These are phyloP conservation scores for Pichia kluyveri DNA, from an alignment of 805 yeast genomes.

Conservation along the genomic window DNA sequence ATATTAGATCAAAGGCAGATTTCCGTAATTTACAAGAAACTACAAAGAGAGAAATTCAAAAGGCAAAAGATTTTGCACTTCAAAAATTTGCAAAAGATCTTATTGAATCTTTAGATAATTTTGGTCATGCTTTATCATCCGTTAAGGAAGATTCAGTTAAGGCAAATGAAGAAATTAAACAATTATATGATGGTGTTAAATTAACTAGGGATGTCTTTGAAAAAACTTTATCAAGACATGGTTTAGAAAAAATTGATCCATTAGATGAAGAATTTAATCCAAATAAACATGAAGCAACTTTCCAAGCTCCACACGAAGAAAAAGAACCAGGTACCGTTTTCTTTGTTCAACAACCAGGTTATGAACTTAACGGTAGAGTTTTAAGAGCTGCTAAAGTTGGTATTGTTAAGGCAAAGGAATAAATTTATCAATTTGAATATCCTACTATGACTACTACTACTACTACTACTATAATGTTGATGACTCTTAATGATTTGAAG, in stretches of 20 bases:
- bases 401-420: conserved; percentile 56
- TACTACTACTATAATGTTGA: background rate
- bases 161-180: conserved; percentile 55
- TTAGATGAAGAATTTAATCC: conserved; percentile 83
- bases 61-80: conserved; percentile 82
- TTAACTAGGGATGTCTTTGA: conserved; percentile 85
- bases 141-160: conserved; percentile 56
- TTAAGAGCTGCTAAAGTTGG: conserved; percentile 96
- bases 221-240: conserved; percentile 74
- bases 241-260: conserved; percentile 74
- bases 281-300: conserved; percentile 86
- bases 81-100: conserved; percentile 88
- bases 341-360: conserved; percentile 88
- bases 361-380: conserved; percentile 76
- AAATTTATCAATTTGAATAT: conserved; percentile 7
- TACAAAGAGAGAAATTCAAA: conserved; percentile 77
- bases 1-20: conserved; percentile 80
- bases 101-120: conserved; percentile 83
- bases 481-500: background rate
- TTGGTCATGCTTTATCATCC: conserved; percentile 73
- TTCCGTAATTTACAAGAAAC: conserved; percentile 88
- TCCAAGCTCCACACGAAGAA: conserved; percentile 77
- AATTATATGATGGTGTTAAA: conserved; percentile 77
- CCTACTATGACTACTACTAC: no score
- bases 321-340: conserved; percentile 89